Percentiles rank a stretch among this genome's conserved stretches.
phyloP scores from a whole-genome alignment of 1,139 yeast genomes.

The Eremothecium sinecaudum region DNA sequence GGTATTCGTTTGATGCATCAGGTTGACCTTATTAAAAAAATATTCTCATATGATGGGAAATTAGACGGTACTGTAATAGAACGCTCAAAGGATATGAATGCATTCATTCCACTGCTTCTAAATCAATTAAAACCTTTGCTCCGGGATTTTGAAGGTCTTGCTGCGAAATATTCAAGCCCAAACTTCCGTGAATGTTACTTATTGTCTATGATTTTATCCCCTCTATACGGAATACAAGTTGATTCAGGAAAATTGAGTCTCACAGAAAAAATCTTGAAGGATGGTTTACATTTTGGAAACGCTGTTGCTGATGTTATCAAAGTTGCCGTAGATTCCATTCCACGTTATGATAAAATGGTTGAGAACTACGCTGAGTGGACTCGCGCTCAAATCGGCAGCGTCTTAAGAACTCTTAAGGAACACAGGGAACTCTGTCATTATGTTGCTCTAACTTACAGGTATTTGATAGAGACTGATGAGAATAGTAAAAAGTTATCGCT shows the following conservation, averaged over 20 bases:
- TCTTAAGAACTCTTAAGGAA: constrained; percentile 46
- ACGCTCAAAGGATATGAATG: background rate
- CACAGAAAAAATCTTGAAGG: constrained; percentile 42
- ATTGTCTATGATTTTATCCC: constrained; percentile 16
- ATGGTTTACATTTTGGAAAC: constrained; percentile 62
- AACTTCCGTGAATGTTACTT: constrained; percentile 4
- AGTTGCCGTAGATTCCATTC: constrained; percentile 31
- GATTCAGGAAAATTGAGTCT: constrained; percentile 15
- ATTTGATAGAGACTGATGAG: constrained; percentile 10
- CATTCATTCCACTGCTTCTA: background rate
- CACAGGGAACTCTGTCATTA: constrained; percentile 41
- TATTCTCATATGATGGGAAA: constrained; percentile 35
- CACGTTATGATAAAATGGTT: constrained; percentile 26
- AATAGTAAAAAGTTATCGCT: background rate
- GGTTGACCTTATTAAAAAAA: constrained; percentile 47
- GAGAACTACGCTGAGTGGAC: constrained; percentile 20
- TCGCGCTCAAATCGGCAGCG: constrained; percentile 55
- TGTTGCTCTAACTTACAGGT: constrained; percentile 17
- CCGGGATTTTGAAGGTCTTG: background rate
- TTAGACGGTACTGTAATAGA: background rate
- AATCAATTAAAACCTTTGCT: background rate
- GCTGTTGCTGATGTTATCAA: constrained; percentile 46
- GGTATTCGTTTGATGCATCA: constrained; percentile 54
- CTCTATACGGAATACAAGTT: constrained; percentile 13
- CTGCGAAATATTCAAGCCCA: background rate